Conservation (phyloP, 1,139 yeast species). For the Taphrina communis region DNA sequence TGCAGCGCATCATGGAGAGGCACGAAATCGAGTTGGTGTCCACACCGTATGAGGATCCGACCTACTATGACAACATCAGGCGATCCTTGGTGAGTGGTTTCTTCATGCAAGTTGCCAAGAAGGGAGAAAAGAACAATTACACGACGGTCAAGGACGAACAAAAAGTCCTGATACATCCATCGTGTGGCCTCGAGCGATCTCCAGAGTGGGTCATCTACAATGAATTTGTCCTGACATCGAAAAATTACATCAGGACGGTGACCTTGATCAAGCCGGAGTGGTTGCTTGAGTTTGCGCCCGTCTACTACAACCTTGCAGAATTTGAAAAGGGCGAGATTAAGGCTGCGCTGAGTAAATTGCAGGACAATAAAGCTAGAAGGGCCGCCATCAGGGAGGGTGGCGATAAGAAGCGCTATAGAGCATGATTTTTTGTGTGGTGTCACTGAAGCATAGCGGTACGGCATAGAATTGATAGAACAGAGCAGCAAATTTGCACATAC, state of each 20-base stretch:
- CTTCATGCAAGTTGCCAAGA: constrained; percentile 97
- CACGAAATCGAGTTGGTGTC: constrained; percentile 75
- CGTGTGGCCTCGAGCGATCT: constrained; percentile 82
- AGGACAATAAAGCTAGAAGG: constrained; percentile 45
- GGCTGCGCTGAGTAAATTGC: constrained; percentile 74
- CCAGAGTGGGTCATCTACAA: constrained; percentile 93
- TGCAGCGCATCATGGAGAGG: constrained; percentile 80
- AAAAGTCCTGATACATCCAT: constrained; percentile 91
- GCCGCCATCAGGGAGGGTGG: constrained; percentile 24
- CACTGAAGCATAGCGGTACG: constrained; percentile 7
- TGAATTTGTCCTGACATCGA: constrained; percentile 91
- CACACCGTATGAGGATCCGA: constrained; percentile 70
- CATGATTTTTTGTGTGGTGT: neutral
- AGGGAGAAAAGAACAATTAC: constrained; percentile 74
- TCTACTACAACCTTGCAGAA: constrained; percentile 74
- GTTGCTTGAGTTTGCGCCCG: constrained; percentile 85
- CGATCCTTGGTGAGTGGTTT: constrained; percentile 91
- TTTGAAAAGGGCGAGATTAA: constrained; percentile 84
- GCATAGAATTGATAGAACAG: neutral
- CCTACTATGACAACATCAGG: constrained; percentile 71
- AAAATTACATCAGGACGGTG: constrained; percentile 92
- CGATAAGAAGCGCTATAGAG: constrained; percentile 15
- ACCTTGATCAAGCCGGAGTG: constrained; percentile 92
- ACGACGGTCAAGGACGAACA: constrained; percentile 93
- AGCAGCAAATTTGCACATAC: neutral